Base-by-base conservation (phyloP, 2,329 filamentous ascomycete genomes). In the Aphanocladium album region DNA sequence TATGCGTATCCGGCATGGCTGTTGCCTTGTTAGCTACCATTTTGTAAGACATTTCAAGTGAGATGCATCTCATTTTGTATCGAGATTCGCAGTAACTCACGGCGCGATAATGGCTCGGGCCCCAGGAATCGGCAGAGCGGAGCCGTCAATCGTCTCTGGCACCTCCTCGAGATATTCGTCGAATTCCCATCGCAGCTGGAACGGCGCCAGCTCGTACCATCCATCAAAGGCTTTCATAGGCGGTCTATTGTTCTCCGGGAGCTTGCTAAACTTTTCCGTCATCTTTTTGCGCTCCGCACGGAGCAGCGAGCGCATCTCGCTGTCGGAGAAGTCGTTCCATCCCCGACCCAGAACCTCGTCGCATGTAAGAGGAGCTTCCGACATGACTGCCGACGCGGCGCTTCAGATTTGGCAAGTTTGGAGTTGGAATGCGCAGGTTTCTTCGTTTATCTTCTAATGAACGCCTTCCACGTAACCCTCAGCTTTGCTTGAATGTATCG, bases 1-100 rank as follows among this genome's bases (percentile, higher is more conserved):
- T 93, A 98, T 2, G 84, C 79, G 77, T 96, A 99, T 63, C 95
- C 95, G 62, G 95, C 95, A 74, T 99, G 95, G 63, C 93, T 52
- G 39, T 51, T 51, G 3, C 8, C 49, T 16, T 33, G 27, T n/a
- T 35, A 9, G 9, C 46, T n/a, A 27, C 3, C n/a, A n/a, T n/a
- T n/a, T n/a, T n/a, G n/a, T n/a, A n/a, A n/a, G n/a, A n/a, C n/a
- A n/a, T n/a, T n/a, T n/a, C n/a, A n/a, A n/a, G n/a, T n/a, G n/a
- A n/a, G n/a, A n/a, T n/a, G n/a, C n/a, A n/a, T n/a, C n/a, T n/a
- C n/a, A n/a, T n/a, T n/a, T n/a, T n/a, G n/a, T n/a, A n/a, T n/a
- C n/a, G n/a, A n/a, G n/a, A n/a, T n/a, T n/a, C n/a, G n/a, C n/a
- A 47, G 21, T 21, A 47, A 78, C 89, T 80, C 83, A 97, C 93